Base-by-base conservation (phyloP, 495 filamentous ascomycete species). In the Talaromyces proteolyticus region DNA sequence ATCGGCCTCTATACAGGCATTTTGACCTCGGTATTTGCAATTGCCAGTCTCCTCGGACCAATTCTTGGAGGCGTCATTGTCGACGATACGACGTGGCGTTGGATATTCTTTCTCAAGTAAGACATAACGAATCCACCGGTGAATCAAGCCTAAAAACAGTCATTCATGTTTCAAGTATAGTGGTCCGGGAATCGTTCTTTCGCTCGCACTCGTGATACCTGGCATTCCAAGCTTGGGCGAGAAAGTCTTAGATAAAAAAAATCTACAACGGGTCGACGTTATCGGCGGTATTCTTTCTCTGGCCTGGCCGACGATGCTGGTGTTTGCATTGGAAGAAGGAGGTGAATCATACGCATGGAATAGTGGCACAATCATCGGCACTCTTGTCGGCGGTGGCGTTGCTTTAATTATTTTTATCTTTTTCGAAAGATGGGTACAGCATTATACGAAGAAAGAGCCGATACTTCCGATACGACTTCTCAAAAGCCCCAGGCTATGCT, bases 261-360 rank as follows among this genome's bases (percentile, higher is more conserved):
- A 34, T 4, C 19, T 70, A 25, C 47, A 57, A 53, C 61, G 62
- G 26, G 54, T 85, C 14, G 82, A 87, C 60, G 72, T 81, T 26
- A n/a, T 81, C 16, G 82, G 83, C 10, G 74, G 74, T 18, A 22
- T 76, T 10, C 53, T 84, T 4, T 62, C 81, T 3, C 67, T 85
- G 18, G 59, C 69, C 0, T 75, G 72, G 19, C 78, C 79, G 2
- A 67, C 80, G 14, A 64, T 87, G 8, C 57, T 82, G 0, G 70
- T 85, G 1, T 77, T 82, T 48, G 66, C 75, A 1, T 65, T 86
- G 21, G 77, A 86, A 49, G 74, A 86, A 55, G 75, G 66, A 8
- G 80, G 80, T 61, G 39, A 72, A 63, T 44, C 68, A 64, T 49
- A 57, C 68, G 19, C 61, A 55, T 56, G 68, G 81, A 21, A 57